These are phyloP conservation scores for Diaporthe sp. DNA, from an alignment of 2,329 filamentous ascomycete genomes.

Conservation along the genomic window DNA sequence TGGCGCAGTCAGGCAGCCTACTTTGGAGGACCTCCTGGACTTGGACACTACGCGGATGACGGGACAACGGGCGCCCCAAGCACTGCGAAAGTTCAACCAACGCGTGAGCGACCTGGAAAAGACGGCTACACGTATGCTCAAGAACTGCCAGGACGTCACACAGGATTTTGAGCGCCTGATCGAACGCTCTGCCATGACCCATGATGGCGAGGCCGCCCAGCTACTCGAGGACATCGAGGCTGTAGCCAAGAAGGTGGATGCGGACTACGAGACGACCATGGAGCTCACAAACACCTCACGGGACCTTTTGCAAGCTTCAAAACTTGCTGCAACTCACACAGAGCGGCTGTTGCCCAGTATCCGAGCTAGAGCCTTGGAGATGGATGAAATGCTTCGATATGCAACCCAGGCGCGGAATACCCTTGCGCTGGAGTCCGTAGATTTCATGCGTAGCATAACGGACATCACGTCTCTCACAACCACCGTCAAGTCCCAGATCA, in stretches of 20 bases:
- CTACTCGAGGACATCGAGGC: slow-evolving; percentile 88
- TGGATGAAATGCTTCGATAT: slow-evolving; percentile 71
- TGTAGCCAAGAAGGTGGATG: slow-evolving; percentile 86
- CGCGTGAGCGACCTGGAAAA: slow-evolving; percentile 73
- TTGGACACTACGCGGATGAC: slow-evolving; percentile 79
- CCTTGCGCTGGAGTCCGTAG: slow-evolving; percentile 74
- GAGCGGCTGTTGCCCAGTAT: slow-evolving; percentile 72
- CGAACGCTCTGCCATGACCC: slow-evolving; percentile 66
- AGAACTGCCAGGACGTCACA: slow-evolving; percentile 71
- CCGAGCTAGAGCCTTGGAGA: slow-evolving; percentile 67
- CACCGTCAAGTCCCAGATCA: slow-evolving; percentile 79
- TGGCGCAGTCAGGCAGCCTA: slow-evolving; percentile 63
- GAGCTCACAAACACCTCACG: slow-evolving; percentile 74
- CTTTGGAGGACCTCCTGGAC: slow-evolving; percentile 82
- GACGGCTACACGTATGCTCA: slow-evolving; percentile 69
- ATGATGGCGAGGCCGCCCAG: slow-evolving; percentile 73
- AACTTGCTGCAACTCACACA: slow-evolving; percentile 73
- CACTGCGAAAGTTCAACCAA: slow-evolving; percentile 70
- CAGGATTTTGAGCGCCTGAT: slow-evolving; percentile 72
- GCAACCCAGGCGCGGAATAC: slow-evolving; percentile 76
- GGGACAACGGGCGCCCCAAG: slow-evolving; percentile 71
- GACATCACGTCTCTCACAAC: slow-evolving; percentile 82
- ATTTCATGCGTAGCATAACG: slow-evolving; percentile 86
- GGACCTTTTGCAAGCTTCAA: slow-evolving; percentile 72
- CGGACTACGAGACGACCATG: slow-evolving; percentile 84